Conservation (phyloP, 768 basidiomycete genomes). For the Leccinum truebloodii region DNA sequence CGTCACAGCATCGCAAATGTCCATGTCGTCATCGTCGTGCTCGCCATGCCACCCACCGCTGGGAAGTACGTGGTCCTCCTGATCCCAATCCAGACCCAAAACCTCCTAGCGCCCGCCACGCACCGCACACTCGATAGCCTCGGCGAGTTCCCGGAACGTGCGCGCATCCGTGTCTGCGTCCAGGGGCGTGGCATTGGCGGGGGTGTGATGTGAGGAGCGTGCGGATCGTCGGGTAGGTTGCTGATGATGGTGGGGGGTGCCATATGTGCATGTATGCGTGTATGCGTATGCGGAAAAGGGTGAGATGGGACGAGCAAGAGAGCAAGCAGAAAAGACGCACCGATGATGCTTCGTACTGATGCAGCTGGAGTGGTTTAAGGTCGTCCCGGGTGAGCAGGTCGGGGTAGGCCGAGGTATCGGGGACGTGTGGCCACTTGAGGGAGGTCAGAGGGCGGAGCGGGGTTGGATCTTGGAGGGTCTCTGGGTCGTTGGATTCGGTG, state of each 20-base stretch:
- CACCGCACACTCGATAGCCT: constrained; percentile 66
- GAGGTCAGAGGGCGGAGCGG: constrained; percentile 68
- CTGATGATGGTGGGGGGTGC: constrained; percentile 35
- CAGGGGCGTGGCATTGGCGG: constrained; percentile 31
- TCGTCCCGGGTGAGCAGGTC: constrained; percentile 78
- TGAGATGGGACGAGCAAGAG: constrained; percentile 1
- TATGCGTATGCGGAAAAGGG: too few species aligned
- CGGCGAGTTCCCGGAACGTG: constrained; percentile 59
- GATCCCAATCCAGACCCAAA: constrained; percentile 69
- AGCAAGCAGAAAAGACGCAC: constrained; percentile 38
- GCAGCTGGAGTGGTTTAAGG: constrained; percentile 71
- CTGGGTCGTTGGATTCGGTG: not conserved
- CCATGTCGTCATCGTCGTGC: constrained; percentile 11
- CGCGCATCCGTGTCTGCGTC: constrained; percentile 45
- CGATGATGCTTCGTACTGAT: constrained; percentile 77
- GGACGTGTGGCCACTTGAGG: constrained; percentile 75
- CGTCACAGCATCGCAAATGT: not conserved
- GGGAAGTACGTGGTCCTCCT: constrained; percentile 29
- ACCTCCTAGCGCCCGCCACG: constrained; percentile 51
- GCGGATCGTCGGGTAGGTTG: constrained; percentile 66
- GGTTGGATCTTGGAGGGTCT: constrained; percentile 37
- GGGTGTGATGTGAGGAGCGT: constrained; percentile 51
- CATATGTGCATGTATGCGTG: too few species aligned
- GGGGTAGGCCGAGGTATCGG: too few species aligned
- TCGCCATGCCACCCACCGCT: constrained; percentile 33